phyloP scores from a whole-genome alignment of 164 flowering plant genomes.

The Euptelea pleiosperma region DNA sequence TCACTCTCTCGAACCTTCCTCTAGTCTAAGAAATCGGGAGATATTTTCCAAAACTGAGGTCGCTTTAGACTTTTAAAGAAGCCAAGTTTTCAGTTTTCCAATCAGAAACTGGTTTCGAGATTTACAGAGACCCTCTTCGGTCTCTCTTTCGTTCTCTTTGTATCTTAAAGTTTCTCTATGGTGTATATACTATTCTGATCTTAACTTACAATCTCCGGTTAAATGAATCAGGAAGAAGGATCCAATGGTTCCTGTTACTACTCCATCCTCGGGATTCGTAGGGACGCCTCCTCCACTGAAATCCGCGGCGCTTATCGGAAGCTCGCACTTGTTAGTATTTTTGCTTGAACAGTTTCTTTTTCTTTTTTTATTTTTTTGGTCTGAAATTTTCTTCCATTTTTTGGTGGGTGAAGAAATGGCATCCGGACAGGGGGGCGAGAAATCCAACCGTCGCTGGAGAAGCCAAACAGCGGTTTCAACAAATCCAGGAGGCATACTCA shows the following conservation, averaged over 20 bases:
- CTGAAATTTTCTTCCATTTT: not conserved
- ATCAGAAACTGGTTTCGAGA: too few relatives aligned
- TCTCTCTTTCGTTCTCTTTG: not conserved
- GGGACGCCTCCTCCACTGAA: conserved; percentile 65
- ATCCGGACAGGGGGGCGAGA: conserved; percentile 71
- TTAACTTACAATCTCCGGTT: not conserved
- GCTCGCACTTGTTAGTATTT: conserved; percentile 58
- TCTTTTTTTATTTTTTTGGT: not conserved
- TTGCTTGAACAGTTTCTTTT: too few relatives aligned
- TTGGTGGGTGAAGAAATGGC: conserved; percentile 66
- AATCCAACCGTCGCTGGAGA: conserved; percentile 59
- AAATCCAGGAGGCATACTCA: conserved; percentile 91
- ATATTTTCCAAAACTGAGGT: too few relatives aligned
- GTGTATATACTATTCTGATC: too few relatives aligned
- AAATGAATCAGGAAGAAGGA: conserved; percentile 55
- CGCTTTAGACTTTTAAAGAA: too few relatives aligned
- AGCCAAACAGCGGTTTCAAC: conserved; percentile 81
- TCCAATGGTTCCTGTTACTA: conserved; percentile 59
- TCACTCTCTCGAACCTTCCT: too few relatives aligned
- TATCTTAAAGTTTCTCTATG: too few relatives aligned
- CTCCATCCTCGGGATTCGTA: conserved; percentile 61
- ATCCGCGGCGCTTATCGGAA: conserved; percentile 75
- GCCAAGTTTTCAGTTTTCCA: too few relatives aligned
- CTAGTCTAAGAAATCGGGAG: too few relatives aligned
- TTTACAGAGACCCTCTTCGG: not conserved